phyloP scores from a whole-genome alignment of 164 flowering plant species.

The Santalum album region DNA sequence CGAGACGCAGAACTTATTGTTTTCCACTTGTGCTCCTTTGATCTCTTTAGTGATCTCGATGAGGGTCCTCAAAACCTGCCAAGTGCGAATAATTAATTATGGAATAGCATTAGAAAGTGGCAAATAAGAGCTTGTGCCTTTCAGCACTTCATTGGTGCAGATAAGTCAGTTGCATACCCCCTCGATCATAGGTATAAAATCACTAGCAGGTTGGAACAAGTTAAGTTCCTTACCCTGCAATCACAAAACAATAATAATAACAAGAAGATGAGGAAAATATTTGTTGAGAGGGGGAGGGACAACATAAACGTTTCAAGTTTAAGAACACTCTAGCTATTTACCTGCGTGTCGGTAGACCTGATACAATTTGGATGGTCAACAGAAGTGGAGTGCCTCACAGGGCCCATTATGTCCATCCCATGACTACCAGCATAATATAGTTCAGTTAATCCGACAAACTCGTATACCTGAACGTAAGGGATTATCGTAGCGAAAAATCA shows the following conservation, averaged over 20 bases:
- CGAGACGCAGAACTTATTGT: slow-evolving; percentile 65
- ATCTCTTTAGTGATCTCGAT: slow-evolving; percentile 41
- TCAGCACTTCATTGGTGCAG: not conserved
- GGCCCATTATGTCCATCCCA: slow-evolving; percentile 84
- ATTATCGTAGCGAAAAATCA: slow-evolving; percentile 1
- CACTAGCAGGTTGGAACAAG: slow-evolving; percentile 69
- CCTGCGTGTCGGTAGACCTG: slow-evolving; percentile 47
- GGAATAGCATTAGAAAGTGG: not conserved
- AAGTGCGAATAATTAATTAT: not conserved
- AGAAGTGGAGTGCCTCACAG: slow-evolving; percentile 23
- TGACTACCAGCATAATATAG: slow-evolving; percentile 89
- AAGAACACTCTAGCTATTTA: slow-evolving; percentile 2
- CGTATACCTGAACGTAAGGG: slow-evolving; percentile 37
- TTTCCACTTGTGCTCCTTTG: slow-evolving; percentile 49
- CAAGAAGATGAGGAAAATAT: not conserved
- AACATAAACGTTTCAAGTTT: not conserved
- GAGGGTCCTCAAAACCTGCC: slow-evolving; percentile 43
- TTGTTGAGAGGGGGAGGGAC: not conserved
- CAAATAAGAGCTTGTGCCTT: not conserved
- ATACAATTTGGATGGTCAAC: slow-evolving; percentile 29
- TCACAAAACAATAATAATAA: slow-evolving; percentile 2
- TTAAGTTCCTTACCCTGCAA: slow-evolving; percentile 49
- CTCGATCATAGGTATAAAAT: slow-evolving; percentile 60
- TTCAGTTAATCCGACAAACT: slow-evolving; percentile 63
- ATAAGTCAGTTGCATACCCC: slow-evolving; percentile 30